Base-by-base conservation (phyloP, 495 filamentous ascomycete genomes). In the Geoglossum glabrum region DNA sequence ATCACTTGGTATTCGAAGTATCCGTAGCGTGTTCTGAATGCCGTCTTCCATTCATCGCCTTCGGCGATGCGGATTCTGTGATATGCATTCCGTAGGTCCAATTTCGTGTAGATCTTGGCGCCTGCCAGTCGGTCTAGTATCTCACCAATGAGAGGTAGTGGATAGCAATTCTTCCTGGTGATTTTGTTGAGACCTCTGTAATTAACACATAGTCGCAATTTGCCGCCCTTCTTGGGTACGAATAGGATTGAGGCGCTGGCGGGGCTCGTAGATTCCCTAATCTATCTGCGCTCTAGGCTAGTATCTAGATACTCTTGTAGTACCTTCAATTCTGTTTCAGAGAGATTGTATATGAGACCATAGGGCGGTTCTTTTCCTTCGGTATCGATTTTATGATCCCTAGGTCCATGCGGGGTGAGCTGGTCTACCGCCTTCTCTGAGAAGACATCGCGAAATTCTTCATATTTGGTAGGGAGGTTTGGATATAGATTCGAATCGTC, bases 151-250 rank as follows among this genome's bases (percentile, higher is more conserved):
- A 34, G 33, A 1, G 59, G 60, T 56, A 62, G 21, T 1, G 59
- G 59, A 31, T 61, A 62, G 19, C 60, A 17, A 34, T 61, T 60
- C 34, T 61, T 61, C 15, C 33, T 30, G 10, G 60, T 61, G 11
- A 61, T 45, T 25, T 55, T 56, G 45, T 61, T 62, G 10, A 63
- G 36, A 6, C 34, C 54, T 8, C 61, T 10, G 25, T 63, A 63
- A 28, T 63, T 56, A 21, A 63, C 50, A 54, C 56, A 63, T 21
- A 63, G 47, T 3, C 56, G 28, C 1, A 63, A 30, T 13, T 50
- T 47, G 33, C 61, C 61, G 55, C 61, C 61, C 28, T 57, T 60
- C 61, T 63, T 64, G 13, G 54, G 62, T 60, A 61, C 38, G 45
- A 64, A 62, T 1, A 65, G 56, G 55, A 65, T 43, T 7, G 56